Conservation (phyloP, 2,329 filamentous ascomycete genomes). For the Colletotrichum musae region DNA sequence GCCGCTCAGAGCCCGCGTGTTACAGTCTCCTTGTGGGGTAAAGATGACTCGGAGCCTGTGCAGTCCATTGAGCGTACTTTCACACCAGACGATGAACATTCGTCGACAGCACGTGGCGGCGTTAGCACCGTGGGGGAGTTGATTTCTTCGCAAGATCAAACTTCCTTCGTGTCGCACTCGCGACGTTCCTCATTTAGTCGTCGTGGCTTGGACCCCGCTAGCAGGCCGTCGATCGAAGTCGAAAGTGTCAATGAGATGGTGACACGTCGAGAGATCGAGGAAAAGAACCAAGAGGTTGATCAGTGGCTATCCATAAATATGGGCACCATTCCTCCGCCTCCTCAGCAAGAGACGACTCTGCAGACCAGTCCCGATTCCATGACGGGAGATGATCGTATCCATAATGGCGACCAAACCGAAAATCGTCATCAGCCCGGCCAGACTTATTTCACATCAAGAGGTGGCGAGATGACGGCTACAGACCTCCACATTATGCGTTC, state of each 20-base stretch:
- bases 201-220: slow-evolving; percentile 63
- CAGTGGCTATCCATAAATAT: slow-evolving; percentile 62
- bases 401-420: slow-evolving; percentile 62
- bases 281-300: slow-evolving; percentile 65
- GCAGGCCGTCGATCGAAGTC: slow-evolving; percentile 60
- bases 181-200: slow-evolving; percentile 56
- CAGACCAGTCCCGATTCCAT: slow-evolving; percentile 34
- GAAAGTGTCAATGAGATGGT: slow-evolving; percentile 66
- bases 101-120: slow-evolving; percentile 51
- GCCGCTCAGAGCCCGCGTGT: slow-evolving; percentile 66
- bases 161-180: slow-evolving; percentile 42
- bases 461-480: slow-evolving; percentile 58
- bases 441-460: slow-evolving; percentile 62
- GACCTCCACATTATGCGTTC: slow-evolving; percentile 67
- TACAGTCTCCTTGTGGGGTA: slow-evolving; percentile 70
- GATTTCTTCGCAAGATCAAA: slow-evolving; percentile 47
- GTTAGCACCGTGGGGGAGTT: slow-evolving; percentile 58
- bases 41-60: slow-evolving; percentile 52
- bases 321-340: slow-evolving; percentile 16
- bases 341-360: slow-evolving; percentile 18
- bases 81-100: slow-evolving; percentile 50
- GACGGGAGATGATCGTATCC: slow-evolving; percentile 55
- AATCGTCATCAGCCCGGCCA: slow-evolving; percentile 65
- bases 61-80: slow-evolving; percentile 59
- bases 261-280: slow-evolving; percentile 56